Evolutionary conservation across 352 stramenopile species (phyloP).

Genomic region (Albugo laibachii): DNA sequence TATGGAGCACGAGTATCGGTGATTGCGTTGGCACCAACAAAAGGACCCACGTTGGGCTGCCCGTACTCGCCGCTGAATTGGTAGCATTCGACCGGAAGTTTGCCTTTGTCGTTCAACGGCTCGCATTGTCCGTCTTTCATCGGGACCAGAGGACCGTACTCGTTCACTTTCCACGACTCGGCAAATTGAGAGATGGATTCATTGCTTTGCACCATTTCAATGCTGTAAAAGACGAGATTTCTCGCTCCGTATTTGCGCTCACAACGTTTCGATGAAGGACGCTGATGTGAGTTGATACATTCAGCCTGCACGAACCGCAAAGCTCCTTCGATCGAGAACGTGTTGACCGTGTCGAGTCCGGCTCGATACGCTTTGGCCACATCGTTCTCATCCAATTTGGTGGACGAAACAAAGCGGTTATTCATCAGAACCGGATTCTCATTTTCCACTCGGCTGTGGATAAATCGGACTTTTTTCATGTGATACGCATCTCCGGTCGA

Average conservation of each 20-base stretch:
- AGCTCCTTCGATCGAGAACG: constrained; percentile 29
- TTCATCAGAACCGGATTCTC: constrained; percentile 19
- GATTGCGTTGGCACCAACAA: constrained; percentile 14
- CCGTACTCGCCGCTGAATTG: constrained; percentile 8
- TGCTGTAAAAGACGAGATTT: constrained; percentile 53
- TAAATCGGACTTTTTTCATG: constrained; percentile 24
- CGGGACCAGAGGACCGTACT: constrained; percentile 34
- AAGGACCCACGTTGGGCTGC: constrained; percentile 15
- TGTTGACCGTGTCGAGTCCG: constrained; percentile 42
- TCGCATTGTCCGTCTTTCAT: constrained; percentile 41
- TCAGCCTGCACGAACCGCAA: constrained; percentile 52
- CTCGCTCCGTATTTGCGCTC: constrained; percentile 51
- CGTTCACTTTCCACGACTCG: constrained; percentile 9
- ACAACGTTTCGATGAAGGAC: constrained; percentile 18
- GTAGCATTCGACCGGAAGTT: constrained; percentile 9
- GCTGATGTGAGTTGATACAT: constrained; percentile 31
- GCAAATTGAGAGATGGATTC: constrained; percentile 15
- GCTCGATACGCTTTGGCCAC: constrained; percentile 15
- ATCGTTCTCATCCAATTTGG: constrained; percentile 18
- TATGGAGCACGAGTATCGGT: constrained; percentile 40
- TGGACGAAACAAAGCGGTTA: constrained; percentile 16
- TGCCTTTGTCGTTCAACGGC: constrained; percentile 18
- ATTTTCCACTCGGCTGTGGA: constrained; percentile 40
- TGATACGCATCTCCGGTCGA: constrained; percentile 9
- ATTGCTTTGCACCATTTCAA: constrained; percentile 36